Evolutionary conservation across 192 early-diverging fungal genomes (phyloP), one percentile per base, ranked within the genome.

Genomic region (Diversispora epigaea): DNA sequence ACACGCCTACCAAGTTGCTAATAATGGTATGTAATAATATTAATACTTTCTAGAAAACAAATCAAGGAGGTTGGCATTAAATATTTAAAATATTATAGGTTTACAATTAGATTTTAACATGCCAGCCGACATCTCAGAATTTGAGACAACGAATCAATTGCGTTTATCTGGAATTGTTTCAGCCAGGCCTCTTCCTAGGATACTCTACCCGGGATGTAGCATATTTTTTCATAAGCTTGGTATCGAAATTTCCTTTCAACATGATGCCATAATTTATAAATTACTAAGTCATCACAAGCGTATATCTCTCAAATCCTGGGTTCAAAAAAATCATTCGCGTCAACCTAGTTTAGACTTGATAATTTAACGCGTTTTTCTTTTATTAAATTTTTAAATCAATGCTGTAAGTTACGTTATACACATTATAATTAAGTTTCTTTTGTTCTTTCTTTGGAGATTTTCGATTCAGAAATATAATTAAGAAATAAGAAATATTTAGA

Each of bases 101-200:
- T n/a, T 22, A 4, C 21, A 3, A 67, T 67, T 67, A 5, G 21
- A 67, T 67, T n/a, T 14, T 8, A 5, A 1, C 8, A 67, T 67
- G 65, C 65, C 65, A 2, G 65, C 65, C 0, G 65, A 67, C 1
- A 49, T 67, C 6, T 17, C 19, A 3, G 65, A 67, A 25, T 67
- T 67, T 19, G 65, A 67, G 9, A 49, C 44, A 9, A 47, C 41
- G 10, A 67, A 67, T 4, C n/a, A 46, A 67, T 67, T 67, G 12
- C 65, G 65, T 4, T 49, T 67, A 49, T 67, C 65, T 11, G 65
- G 65, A 49, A 67, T 67, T 9, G 65, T 67, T 22, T 67, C 65
- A 1, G 65, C 65, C 2, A 17, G 65, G 7, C 65, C 65, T 6
- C 21, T 67, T 22, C 65, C 65, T 6, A 19, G 65, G 19, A 67